Evolutionary conservation across 2,329 filamentous ascomycete genomes (phyloP), one percentile per base, ranked within the genome.

Genomic region (Fusarium drepaniforme): DNA sequence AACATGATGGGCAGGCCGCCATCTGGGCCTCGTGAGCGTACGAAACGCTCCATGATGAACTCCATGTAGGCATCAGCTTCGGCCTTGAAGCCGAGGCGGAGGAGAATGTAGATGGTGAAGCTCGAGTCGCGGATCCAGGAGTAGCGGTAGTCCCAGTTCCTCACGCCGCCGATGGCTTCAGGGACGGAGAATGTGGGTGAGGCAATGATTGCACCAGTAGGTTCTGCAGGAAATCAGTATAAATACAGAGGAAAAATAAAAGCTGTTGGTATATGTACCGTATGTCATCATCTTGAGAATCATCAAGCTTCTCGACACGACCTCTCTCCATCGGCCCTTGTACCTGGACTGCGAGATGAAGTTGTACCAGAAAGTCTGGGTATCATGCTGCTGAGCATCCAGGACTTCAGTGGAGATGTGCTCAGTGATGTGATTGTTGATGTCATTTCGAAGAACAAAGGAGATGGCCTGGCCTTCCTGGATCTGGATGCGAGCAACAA

Each of bases 41-140:
- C 85, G 70, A 95, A 90, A 12, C 93, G 89, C 74, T 93, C 90
- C 82, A 90, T 93, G 74, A 96, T 94, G 80, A 95, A 96, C 64
- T 89, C 88, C 88, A 95, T 94, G 81, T 94, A 96, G 1, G 92
- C 91, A 80, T 95, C 92, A 5, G 93, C 93, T 81, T 96, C 93
- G 23, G 91, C 89, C 33, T 87, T 91, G 83, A 95, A 95, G 8
- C 93, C 93, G 80, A 95, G 89, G 16, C 93, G 91, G 3, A 96
- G 88, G 35, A 96, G 87, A 72, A 95, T 92, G 77, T 95, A 95
- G 75, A 95, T 91, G 1, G 92, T 94, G 82, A 95, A 95, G 74
- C 92, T 94, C 1, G 92, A 91, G 83, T 96, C 93, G 25, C 93
- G 89, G 40, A 95, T 90, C 93, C 93, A 96, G 12, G 88, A 93